Evolutionary conservation across 2,329 filamentous ascomycete genomes (phyloP).

Genomic region (Stachybotrys chartarum): DNA sequence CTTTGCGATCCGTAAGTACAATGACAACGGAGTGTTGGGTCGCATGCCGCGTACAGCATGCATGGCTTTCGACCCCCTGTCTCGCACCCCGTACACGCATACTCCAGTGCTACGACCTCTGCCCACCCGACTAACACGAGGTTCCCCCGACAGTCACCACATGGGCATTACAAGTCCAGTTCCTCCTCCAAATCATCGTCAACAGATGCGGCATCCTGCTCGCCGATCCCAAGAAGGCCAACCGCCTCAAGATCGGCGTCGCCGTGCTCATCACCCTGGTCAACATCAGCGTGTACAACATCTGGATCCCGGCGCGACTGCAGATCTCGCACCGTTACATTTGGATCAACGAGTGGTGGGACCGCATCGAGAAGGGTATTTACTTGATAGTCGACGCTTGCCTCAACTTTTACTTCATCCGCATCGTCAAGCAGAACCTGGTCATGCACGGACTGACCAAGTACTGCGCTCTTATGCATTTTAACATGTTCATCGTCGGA

Average conservation of each 20-base stretch:
- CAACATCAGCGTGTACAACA: constrained; percentile 17
- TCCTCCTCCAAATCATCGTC: constrained; percentile 17
- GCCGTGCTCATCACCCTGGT: constrained; percentile 14
- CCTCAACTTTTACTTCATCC: constrained; percentile 17
- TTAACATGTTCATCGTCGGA: constrained; percentile 19
- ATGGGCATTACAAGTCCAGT: constrained; percentile 16
- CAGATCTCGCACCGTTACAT: constrained; percentile 15
- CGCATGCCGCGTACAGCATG: not conserved
- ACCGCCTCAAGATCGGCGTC: constrained; percentile 11
- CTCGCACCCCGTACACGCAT: not conserved
- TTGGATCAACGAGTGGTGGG: constrained; percentile 17
- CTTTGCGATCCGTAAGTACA: constrained; percentile 17
- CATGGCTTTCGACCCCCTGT: not conserved
- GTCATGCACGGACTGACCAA: constrained; percentile 14
- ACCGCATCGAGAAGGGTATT: constrained; percentile 18
- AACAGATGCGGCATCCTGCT: constrained; percentile 16
- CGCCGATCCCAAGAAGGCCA: constrained; percentile 8
- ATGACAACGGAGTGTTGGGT: no score
- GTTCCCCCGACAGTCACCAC: no score
- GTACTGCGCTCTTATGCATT: constrained; percentile 14
- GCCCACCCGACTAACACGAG: no score
- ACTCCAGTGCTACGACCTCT: constrained; percentile 4
- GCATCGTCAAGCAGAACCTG: constrained; percentile 13
- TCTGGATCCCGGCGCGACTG: constrained; percentile 15
- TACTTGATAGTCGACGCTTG: constrained; percentile 16